phyloP scores from a whole-genome alignment of 2,329 filamentous ascomycete species.

The Pyricularia pennisetigena region DNA sequence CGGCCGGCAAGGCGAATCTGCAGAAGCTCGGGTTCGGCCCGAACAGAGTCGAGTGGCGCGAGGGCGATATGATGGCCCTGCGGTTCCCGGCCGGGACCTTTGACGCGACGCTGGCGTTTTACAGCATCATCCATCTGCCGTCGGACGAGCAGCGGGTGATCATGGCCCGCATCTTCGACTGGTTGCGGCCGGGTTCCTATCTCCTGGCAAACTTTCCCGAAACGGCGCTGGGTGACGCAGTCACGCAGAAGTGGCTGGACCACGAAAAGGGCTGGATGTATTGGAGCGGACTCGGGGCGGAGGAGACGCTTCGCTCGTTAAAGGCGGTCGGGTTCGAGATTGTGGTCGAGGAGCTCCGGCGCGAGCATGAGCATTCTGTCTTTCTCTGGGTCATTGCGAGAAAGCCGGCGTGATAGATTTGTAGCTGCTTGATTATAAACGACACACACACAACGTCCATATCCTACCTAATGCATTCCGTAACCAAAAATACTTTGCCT shows the following conservation, averaged over 20 bases:
- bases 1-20: conserved; percentile 18
- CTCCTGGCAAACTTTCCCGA: conserved; percentile 37
- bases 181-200: conserved; percentile 41
- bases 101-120: conserved; percentile 40
- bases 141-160: conserved; percentile 36
- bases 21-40: conserved; percentile 9
- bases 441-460: neutral
- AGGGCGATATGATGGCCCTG: conserved; percentile 24
- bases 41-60: conserved; percentile 16
- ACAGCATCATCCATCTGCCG: conserved; percentile 45
- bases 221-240: conserved; percentile 16
- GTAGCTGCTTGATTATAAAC: neutral
- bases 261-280: conserved; percentile 31
- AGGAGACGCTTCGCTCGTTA: conserved; percentile 20
- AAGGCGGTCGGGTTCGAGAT: conserved; percentile 23
- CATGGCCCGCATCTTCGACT: conserved; percentile 29
- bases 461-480: neutral
- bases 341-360: conserved; percentile 17
- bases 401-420: conserved; percentile 10
- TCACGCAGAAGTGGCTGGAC: conserved; percentile 25
- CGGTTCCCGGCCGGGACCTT: conserved; percentile 23
- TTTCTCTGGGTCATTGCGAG: conserved; percentile 31
- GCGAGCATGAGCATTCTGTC: conserved; percentile 20
- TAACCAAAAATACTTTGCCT: neutral
- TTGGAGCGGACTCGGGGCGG: conserved; percentile 29